Conservation (phyloP, 257 asterid species). For the Rhazya stricta region DNA sequence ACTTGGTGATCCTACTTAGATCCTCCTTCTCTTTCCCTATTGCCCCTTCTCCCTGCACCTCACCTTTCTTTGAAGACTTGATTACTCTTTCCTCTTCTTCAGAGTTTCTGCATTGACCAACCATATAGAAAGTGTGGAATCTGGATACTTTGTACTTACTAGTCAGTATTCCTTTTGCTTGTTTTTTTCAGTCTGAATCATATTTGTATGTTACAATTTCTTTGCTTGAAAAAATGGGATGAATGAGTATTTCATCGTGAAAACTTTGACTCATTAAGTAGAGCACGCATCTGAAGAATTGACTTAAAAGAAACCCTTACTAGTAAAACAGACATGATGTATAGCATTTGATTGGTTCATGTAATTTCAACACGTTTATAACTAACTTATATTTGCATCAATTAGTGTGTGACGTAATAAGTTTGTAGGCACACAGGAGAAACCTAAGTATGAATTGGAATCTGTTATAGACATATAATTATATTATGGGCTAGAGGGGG, state of each 20-base stretch:
- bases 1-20: conserved; percentile 5
- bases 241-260: too few relatives aligned
- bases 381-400: neutral
- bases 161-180: neutral
- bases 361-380: neutral
- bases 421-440: neutral
- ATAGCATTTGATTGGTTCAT: neutral
- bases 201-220: too few relatives aligned
- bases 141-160: neutral
- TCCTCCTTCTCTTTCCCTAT: neutral
- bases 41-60: neutral
- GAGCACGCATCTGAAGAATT: neutral
- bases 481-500: neutral
- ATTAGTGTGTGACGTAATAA: neutral
- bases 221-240: neutral
- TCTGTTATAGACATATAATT: neutral
- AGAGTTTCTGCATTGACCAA: neutral
- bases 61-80: neutral
- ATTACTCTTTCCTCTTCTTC: neutral
- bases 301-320: neutral
- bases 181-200: too few relatives aligned
- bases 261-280: neutral
- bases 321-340: neutral
- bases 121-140: neutral
- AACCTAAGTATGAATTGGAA: neutral